These are phyloP conservation scores for Neurospora hispaniola DNA, from an alignment of 495 filamentous ascomycete genomes.

Conservation along the genomic window DNA sequence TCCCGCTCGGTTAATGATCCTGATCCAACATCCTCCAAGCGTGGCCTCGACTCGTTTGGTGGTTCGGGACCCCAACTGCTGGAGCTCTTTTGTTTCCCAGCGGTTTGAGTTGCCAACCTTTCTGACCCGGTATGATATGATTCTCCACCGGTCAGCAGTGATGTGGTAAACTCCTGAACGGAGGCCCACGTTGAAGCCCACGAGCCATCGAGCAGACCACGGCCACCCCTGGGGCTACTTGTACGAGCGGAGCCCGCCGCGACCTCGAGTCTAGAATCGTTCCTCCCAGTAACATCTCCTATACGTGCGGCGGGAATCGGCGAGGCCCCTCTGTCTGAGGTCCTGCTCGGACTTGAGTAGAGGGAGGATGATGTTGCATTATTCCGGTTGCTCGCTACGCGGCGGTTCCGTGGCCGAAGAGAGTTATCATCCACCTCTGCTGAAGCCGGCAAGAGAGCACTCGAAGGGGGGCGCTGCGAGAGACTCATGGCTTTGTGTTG, in stretches of 20 bases:
- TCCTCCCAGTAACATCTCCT: conserved; percentile 23
- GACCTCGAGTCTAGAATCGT: conserved; percentile 20
- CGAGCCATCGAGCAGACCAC: conserved; percentile 30
- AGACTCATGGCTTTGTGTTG: conserved; percentile 21
- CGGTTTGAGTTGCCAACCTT: conserved; percentile 5
- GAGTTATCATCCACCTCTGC: conserved; percentile 14
- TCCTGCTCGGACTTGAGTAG: conserved; percentile 16
- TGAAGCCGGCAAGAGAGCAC: conserved; percentile 12
- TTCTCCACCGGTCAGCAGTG: conserved; percentile 26
- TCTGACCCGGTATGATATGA: conserved; percentile 11
- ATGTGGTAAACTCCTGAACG: conserved; percentile 33
- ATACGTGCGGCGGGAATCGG: conserved; percentile 33
- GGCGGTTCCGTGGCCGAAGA: conserved; percentile 24
- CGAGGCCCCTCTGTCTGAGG: conserved; percentile 25
- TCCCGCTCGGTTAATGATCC: conserved; percentile 40
- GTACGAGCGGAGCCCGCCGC: conserved; percentile 18
- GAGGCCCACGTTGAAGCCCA: conserved; percentile 39
- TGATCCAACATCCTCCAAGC: conserved; percentile 33
- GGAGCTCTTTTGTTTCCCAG: conserved; percentile 1
- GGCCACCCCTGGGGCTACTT: conserved; percentile 22
- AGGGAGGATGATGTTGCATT: conserved; percentile 9
- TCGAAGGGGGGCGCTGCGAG: conserved; percentile 18
- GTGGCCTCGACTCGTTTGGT: conserved; percentile 22
- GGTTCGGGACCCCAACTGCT: conserved; percentile 33
- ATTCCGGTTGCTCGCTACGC: conserved; percentile 6